These are phyloP conservation scores for Dendrobium nobile DNA, from an alignment of 106 monocot genomes.

Conservation along the genomic window DNA sequence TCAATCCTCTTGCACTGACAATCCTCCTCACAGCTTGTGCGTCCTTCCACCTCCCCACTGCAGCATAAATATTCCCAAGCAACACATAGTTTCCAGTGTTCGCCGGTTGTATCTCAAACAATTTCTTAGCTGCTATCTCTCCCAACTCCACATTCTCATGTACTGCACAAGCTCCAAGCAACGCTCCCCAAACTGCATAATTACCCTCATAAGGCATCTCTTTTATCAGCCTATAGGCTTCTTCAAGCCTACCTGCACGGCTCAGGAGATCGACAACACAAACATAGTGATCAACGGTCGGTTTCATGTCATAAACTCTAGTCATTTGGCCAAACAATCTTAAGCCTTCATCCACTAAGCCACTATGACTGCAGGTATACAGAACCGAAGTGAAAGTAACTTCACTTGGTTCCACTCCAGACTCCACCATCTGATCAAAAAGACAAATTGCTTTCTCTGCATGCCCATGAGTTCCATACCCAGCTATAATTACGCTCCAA, in stretches of 20 bases:
- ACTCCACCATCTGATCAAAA: conserved; percentile 50
- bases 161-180: conserved; percentile 70
- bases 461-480: conserved; percentile 26
- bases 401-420: conserved; percentile 49
- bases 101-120: conserved; percentile 58
- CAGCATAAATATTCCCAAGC: conserved; percentile 66
- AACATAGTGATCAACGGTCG: conserved; percentile 13
- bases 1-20: conserved; percentile 38
- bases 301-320: conserved; percentile 11
- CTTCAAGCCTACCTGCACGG: conserved; percentile 16
- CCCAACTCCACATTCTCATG: conserved; percentile 65
- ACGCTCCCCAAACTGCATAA: conserved; percentile 59
- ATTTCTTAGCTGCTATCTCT: conserved; percentile 46
- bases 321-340: conserved; percentile 11
- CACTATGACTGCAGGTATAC: conserved; percentile 55
- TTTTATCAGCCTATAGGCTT: conserved; percentile 35
- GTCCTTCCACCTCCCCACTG: conserved; percentile 72
- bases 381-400: conserved; percentile 63
- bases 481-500: conserved; percentile 70
- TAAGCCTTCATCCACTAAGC: conserved; percentile 12
- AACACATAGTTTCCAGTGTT: conserved; percentile 71
- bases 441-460: conserved; percentile 40
- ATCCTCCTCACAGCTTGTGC: conserved; percentile 40
- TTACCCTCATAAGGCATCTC: conserved; percentile 36
- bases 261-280: conserved; percentile 18